Conservation (phyloP, 106 monocot species). For the Hemerocallis citrina region DNA sequence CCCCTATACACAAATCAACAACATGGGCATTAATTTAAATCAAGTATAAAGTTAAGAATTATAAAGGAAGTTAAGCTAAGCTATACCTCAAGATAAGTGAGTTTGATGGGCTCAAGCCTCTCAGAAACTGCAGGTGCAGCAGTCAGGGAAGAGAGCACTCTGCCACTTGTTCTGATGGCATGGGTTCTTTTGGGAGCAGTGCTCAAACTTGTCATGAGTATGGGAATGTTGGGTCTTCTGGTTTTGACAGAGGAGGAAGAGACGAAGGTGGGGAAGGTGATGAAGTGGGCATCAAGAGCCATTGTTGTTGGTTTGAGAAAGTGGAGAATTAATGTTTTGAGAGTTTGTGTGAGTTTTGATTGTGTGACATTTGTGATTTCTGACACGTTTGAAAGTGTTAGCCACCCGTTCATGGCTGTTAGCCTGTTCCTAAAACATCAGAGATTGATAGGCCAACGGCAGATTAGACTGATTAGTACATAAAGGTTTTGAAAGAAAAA, state of each 20-base stretch:
- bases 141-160: not conserved
- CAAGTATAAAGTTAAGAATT: not conserved
- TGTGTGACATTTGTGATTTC: too few relatives aligned
- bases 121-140: not conserved
- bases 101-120: constrained; percentile 16
- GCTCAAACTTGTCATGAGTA: too few relatives aligned
- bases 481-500: too few relatives aligned
- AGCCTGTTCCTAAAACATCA: too few relatives aligned
- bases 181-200: not conserved
- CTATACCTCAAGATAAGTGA: constrained; percentile 53
- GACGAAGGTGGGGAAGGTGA: not conserved
- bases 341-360: too few relatives aligned
- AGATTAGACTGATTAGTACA: too few relatives aligned
- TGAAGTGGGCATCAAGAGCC: not conserved
- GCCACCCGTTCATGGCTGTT: too few relatives aligned
- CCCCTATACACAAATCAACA: constrained; percentile 24
- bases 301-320: too few relatives aligned
- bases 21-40: not conserved
- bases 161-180: not conserved
- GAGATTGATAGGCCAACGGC: too few relatives aligned
- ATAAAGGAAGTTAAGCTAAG: not conserved
- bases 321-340: too few relatives aligned
- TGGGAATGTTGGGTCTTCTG: not conserved
- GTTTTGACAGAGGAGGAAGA: not conserved
- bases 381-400: too few relatives aligned